These are phyloP conservation scores for Pseudogymnoascus sp. DNA, from an alignment of 2,329 filamentous ascomycete species.

Conservation along the genomic window DNA sequence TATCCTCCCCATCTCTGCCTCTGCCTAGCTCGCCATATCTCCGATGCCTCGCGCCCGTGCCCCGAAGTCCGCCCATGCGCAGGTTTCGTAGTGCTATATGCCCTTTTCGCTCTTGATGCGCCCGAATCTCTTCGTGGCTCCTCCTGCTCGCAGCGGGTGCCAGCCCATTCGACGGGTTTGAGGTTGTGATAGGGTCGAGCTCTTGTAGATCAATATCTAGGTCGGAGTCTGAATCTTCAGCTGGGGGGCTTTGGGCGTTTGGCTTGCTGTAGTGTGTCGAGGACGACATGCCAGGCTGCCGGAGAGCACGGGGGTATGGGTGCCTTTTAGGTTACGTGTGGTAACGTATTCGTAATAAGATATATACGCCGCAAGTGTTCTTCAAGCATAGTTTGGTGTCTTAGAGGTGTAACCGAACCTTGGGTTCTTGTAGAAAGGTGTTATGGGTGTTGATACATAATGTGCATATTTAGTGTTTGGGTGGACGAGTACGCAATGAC, in stretches of 20 bases:
- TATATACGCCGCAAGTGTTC: not conserved
- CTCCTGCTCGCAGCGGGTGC: conserved; percentile 26
- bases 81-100: conserved; percentile 66
- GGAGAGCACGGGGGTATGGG: not conserved
- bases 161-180: conserved; percentile 21
- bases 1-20: conserved; percentile 50
- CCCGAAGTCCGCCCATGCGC: conserved; percentile 59
- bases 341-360: conserved; percentile 1
- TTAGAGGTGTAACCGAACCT: not conserved
- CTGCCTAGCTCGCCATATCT: conserved; percentile 56
- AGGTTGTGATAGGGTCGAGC: conserved; percentile 54
- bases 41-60: conserved; percentile 43
- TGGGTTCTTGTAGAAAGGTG: not conserved
- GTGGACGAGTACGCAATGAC: conserved; percentile 6
- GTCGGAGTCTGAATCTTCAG: conserved; percentile 68
- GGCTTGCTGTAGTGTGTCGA: conserved; percentile 28
- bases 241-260: conserved; percentile 51
- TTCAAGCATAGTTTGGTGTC: not conserved
- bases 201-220: conserved; percentile 73
- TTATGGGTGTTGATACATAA: not conserved
- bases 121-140: conserved; percentile 24
- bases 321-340: not conserved
- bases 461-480: not conserved
- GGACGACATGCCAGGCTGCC: conserved; percentile 27
- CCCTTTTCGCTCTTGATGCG: conserved; percentile 29